Evolutionary conservation across 345 rosid species (phyloP).

Genomic region (Limnanthes douglasii): DNA sequence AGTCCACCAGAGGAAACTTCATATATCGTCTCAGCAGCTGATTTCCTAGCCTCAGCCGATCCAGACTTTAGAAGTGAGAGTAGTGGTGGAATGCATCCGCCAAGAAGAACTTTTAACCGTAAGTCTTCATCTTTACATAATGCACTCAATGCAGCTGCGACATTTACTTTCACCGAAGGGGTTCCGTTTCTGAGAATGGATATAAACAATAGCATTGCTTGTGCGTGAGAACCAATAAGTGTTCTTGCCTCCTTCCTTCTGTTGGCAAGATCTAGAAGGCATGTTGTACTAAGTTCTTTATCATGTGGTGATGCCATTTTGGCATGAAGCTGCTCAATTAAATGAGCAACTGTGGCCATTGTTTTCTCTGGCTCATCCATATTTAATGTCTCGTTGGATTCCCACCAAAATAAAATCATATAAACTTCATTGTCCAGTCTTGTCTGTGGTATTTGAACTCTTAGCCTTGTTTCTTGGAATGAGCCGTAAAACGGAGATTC

Average conservation of each 20-base stretch:
- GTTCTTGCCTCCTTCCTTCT: slow-evolving; percentile 61
- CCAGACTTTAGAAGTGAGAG: slow-evolving; percentile 69
- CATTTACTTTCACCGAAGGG: slow-evolving; percentile 47
- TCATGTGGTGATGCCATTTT: slow-evolving; percentile 48
- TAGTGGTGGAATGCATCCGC: slow-evolving; percentile 85
- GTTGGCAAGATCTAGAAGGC: slow-evolving; percentile 51
- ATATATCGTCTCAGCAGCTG: slow-evolving; percentile 68
- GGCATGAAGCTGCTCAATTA: slow-evolving; percentile 66
- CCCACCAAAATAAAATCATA: no score
- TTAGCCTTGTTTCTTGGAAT: no score
- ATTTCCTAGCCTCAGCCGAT: slow-evolving; percentile 53
- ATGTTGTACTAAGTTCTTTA: slow-evolving; percentile 63
- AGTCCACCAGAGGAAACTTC: slow-evolving; percentile 74
- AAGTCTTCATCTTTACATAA: slow-evolving; percentile 69
- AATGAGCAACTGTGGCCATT: slow-evolving; percentile 46
- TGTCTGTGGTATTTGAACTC: no score
- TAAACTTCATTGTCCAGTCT: no score
- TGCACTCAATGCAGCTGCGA: slow-evolving; percentile 45
- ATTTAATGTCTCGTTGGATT: slow-evolving; percentile 18
- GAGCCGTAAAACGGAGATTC: no score
- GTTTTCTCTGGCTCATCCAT: slow-evolving; percentile 43
- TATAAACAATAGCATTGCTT: slow-evolving; percentile 79
- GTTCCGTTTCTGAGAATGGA: slow-evolving; percentile 71
- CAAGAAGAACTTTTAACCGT: slow-evolving; percentile 68
- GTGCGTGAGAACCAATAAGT: slow-evolving; percentile 53